Conservation (phyloP, 352 stramenopile species). For the Hyphochytrium catenoides region DNA sequence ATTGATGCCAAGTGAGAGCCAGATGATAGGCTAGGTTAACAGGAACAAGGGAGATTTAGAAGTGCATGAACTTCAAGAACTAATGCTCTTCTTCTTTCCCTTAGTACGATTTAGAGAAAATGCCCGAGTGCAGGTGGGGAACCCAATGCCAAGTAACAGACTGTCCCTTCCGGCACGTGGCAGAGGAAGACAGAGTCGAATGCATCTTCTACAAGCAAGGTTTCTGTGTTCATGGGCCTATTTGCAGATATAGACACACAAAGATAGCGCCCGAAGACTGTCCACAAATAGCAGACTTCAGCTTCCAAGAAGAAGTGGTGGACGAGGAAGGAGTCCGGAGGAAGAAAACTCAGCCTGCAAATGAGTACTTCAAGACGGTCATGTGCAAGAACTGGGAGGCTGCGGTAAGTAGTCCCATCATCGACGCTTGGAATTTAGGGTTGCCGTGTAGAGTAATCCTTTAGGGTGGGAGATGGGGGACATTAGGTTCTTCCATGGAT, state of each 20-base stretch:
- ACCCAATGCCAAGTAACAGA: constrained; percentile 90
- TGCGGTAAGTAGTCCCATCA: too few species aligned
- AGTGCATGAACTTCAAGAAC: background rate
- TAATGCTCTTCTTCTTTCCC: background rate
- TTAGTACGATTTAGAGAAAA: constrained; percentile 84
- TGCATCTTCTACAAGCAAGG: constrained; percentile 94
- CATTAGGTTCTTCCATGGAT: too few species aligned
- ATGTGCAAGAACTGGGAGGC: constrained; percentile 91
- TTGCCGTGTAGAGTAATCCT: too few species aligned
- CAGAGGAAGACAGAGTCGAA: constrained; percentile 81
- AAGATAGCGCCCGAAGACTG: constrained; percentile 74
- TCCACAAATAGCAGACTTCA: constrained; percentile 78
- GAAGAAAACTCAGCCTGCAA: constrained; percentile 58
- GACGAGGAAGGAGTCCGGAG: constrained; percentile 70
- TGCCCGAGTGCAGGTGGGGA: constrained; percentile 89
- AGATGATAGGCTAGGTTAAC: too few species aligned
- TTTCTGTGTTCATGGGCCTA: constrained; percentile 89
- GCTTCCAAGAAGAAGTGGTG: constrained; percentile 61
- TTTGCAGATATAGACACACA: constrained; percentile 86
- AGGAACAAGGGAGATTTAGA: too few species aligned
- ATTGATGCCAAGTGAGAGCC: too few species aligned
- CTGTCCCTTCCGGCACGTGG: constrained; percentile 88
- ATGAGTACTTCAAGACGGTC: constrained; percentile 92
- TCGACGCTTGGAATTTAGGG: too few species aligned
- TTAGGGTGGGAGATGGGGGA: too few species aligned